Evolutionary conservation across 2,329 filamentous ascomycete species (phyloP).

Genomic region (Fusarium ramigenum): DNA sequence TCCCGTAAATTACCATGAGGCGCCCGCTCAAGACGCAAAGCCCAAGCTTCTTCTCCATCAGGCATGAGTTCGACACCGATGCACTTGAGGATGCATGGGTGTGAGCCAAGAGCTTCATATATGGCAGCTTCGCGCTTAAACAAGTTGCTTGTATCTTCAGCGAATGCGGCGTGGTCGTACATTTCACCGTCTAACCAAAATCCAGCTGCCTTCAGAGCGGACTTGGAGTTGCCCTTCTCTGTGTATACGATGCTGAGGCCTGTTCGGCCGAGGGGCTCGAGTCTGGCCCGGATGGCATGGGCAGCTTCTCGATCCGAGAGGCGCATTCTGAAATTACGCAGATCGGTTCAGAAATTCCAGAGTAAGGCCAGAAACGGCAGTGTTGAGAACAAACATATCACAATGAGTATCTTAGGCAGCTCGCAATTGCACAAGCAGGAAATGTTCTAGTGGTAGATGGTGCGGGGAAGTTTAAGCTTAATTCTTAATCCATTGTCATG

Average conservation of each 20-base stretch:
- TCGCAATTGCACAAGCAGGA: not conserved
- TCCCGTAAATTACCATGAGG: not conserved
- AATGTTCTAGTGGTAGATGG: too few relatives aligned
- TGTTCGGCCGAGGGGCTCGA: not conserved
- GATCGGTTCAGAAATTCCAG: too few relatives aligned
- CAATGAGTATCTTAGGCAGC: not conserved
- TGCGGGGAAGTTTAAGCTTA: not conserved
- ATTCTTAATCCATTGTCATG: not conserved
- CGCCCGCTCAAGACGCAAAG: not conserved
- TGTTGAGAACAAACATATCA: not conserved
- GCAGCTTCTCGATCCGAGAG: not conserved
- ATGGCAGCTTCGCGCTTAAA: not conserved
- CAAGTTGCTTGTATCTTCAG: not conserved
- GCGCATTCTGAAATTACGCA: not conserved
- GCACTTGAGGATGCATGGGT: not conserved
- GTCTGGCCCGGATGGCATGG: not conserved
- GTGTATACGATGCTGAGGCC: not conserved
- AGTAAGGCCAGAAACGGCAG: not conserved
- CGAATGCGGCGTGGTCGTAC: not conserved
- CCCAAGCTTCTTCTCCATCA: not conserved
- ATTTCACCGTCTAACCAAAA: not conserved
- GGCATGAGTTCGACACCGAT: not conserved
- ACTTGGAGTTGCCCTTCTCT: not conserved
- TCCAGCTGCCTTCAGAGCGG: not conserved
- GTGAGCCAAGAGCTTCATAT: not conserved